Evolutionary conservation across 441 rosid genomes (phyloP).

Genomic region (Bruguiera hainesii): DNA sequence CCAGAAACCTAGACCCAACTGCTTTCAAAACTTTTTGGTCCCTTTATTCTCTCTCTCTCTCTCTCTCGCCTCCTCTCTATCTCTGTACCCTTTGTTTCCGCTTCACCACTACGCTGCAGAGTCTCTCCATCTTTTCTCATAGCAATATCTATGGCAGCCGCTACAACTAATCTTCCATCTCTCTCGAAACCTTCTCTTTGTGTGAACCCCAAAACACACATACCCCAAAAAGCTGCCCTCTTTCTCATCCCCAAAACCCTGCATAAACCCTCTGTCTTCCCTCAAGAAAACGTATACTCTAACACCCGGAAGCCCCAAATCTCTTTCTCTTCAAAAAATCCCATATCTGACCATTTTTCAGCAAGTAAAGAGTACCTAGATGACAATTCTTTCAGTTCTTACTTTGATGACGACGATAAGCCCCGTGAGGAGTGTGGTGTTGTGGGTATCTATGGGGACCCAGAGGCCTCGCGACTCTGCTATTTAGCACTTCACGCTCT

Average conservation of each 20-base stretch:
- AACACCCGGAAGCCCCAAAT: conserved; percentile 19
- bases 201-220: conserved; percentile 20
- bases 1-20: conserved; percentile 19
- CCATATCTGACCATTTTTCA: conserved; percentile 26
- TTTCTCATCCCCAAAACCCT: conserved; percentile 30
- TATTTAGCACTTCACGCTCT: conserved; percentile 89
- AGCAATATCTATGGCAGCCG: conserved; percentile 22
- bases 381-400: conserved; percentile 13
- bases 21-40: too few species aligned
- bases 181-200: conserved; percentile 22
- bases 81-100: background rate
- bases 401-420: conserved; percentile 49
- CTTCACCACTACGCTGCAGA: background rate
- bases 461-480: conserved; percentile 88
- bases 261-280: conserved; percentile 32
- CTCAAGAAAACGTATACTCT: conserved; percentile 11
- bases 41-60: background rate
- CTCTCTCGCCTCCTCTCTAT: too few species aligned
- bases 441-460: conserved; percentile 83
- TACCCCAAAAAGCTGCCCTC: conserved; percentile 19
- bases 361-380: conserved; percentile 16
- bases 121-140: conserved; percentile 13
- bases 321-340: conserved; percentile 29
- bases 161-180: conserved; percentile 29
- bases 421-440: conserved; percentile 98